Base-by-base conservation (phyloP, 1,284 basidiomycete species). In the Rhodotorula glutinis region DNA sequence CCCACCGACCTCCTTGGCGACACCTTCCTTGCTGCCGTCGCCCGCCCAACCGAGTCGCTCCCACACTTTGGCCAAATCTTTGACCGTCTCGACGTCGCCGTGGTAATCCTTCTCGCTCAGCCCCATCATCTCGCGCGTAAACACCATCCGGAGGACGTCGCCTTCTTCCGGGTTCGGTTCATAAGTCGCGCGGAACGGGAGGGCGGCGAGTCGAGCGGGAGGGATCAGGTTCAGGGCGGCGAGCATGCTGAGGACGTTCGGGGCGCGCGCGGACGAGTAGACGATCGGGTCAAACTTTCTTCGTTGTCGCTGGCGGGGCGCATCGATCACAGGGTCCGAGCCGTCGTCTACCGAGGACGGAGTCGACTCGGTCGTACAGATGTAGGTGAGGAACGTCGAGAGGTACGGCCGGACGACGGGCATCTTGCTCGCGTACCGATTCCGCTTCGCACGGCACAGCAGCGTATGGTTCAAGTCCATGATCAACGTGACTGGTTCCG, bases 401-500 rank as follows among this genome's bases (percentile, higher is more conserved):
- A 70, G 64, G 64, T 71, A 73, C 19, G 71, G 71, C 8, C 71
- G 53, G 1, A 57, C 66, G 23, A 70, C n/a, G 33, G 71, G 71
- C 17, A 52, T 33, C 41, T 58, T 62, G 10, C 58, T 62, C n/a
- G 56, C 62, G 1, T 9, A 19, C 1, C 43, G 7, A n/a, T 54
- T 53, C 13, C 66, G 49, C 29, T 64, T 51, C 21, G 53, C 46
- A 23, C 71, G 71, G 51, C 59, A 68, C 2, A 73, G 58, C 16
- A 73, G 51, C 25, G 69, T 70, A 57, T 73, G 65, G 53, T 73
- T 73, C 25, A 73, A 53, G 43, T 73, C 71, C 27, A 73, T 64
- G 16, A 73, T 43, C 19, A 73, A 40, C 41, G 62, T 43, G 4
- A 54, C 49, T 3, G 71, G 69, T 17, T 63, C 47, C 47, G 21